Percentiles rank a stretch among this genome's conserved stretches.
Conservation (phyloP, 1,284 basidiomycete genomes). For the Athelia sp. region DNA sequence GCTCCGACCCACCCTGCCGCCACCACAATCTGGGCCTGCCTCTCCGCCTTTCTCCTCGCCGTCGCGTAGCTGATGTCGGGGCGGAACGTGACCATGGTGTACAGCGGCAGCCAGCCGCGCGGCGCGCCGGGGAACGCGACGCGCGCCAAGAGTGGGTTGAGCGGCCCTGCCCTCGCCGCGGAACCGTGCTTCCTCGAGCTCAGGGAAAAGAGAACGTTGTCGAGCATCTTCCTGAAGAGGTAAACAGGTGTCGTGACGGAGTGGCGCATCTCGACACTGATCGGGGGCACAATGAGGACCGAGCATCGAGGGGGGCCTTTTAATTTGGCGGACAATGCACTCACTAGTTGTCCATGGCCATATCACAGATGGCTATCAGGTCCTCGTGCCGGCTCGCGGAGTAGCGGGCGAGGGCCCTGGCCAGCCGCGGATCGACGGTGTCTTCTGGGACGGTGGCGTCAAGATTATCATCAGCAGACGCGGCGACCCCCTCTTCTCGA, state of each 20-base stretch:
- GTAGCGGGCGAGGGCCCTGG: constrained; percentile 70
- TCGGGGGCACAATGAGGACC: constrained; percentile 6
- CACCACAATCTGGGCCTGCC: constrained; percentile 52
- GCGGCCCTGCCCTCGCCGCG: constrained; percentile 20
- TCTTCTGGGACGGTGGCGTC: constrained; percentile 16
- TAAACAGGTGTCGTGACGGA: constrained; percentile 82
- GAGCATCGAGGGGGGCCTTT: constrained; percentile 9
- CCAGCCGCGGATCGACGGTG: constrained; percentile 53
- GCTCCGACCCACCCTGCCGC: constrained; percentile 40
- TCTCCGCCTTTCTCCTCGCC: constrained; percentile 55
- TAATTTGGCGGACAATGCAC: constrained; percentile 36
- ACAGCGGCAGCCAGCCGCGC: constrained; percentile 85
- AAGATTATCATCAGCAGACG: constrained; percentile 17
- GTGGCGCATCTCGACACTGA: constrained; percentile 91
- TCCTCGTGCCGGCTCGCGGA: constrained; percentile 81
- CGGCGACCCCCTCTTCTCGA: constrained; percentile 59
- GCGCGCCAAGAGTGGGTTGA: constrained; percentile 24
- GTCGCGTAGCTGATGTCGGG: constrained; percentile 88
- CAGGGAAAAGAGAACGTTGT: constrained; percentile 68
- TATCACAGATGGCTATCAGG: constrained; percentile 83
- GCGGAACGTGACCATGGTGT: constrained; percentile 97
- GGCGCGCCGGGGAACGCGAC: constrained; percentile 56
- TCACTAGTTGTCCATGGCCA: constrained; percentile 96
- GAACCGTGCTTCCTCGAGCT: constrained; percentile 43
- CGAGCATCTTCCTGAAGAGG: constrained; percentile 77